These are phyloP conservation scores for Fusarium pininemorale DNA, from an alignment of 2,329 filamentous ascomycete species.

Conservation along the genomic window DNA sequence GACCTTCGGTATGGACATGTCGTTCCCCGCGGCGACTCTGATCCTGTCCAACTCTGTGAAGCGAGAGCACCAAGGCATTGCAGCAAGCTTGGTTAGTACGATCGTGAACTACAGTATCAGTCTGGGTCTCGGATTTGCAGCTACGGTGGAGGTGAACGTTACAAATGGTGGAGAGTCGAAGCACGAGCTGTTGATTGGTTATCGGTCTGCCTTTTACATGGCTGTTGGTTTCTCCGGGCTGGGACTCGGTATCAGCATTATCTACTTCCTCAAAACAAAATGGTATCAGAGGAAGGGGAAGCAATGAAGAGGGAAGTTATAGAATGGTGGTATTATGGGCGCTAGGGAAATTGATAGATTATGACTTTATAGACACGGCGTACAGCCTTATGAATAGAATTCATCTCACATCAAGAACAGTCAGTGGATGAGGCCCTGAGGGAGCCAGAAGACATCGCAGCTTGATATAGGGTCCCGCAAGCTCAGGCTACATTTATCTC, in stretches of 20 bases:
- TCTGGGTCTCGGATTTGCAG: constrained; percentile 71
- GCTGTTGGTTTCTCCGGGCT: constrained; percentile 21
- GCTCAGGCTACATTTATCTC: too few relatives aligned
- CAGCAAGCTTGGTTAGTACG: constrained; percentile 66
- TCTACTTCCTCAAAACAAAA: constrained; percentile 28
- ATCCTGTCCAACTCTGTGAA: constrained; percentile 64
- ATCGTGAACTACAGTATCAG: constrained; percentile 76
- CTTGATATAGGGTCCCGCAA: too few relatives aligned
- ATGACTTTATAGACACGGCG: not conserved
- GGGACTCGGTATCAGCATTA: constrained; percentile 12
- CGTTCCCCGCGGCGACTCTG: constrained; percentile 69
- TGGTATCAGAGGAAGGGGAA: not conserved
- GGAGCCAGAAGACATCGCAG: too few relatives aligned
- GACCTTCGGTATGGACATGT: constrained; percentile 71
- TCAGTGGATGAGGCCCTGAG: too few relatives aligned
- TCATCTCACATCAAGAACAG: not conserved
- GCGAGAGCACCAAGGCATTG: constrained; percentile 57
- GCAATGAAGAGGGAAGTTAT: not conserved
- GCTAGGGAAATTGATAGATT: not conserved
- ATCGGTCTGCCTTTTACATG: constrained; percentile 26
- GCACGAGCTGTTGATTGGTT: constrained; percentile 14
- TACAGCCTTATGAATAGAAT: not conserved
- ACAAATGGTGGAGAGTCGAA: constrained; percentile 35
- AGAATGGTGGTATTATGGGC: accelerated
- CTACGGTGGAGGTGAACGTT: constrained; percentile 64